Percentiles rank a stretch among this genome's conserved stretches.
Evolutionary conservation across 345 rosid species (phyloP).

Genomic region (Lepidium aucheri): DNA sequence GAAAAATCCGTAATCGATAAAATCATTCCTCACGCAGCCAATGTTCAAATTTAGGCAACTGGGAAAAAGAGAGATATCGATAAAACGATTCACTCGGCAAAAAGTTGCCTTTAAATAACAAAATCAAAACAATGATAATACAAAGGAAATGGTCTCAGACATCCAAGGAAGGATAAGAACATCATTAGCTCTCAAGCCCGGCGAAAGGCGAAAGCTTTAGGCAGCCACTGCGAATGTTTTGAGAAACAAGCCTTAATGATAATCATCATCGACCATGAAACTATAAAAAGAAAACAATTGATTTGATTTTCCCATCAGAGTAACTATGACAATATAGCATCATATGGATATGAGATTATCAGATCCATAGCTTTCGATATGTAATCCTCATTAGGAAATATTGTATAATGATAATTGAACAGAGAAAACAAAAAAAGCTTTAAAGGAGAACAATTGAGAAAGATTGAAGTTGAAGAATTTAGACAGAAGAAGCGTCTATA

Average conservation of each 20-base stretch:
- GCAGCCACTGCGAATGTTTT: slow-evolving; percentile 87
- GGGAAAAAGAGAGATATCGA: slow-evolving; percentile 30
- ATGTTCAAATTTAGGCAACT: slow-evolving; percentile 22
- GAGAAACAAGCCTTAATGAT: slow-evolving; percentile 54
- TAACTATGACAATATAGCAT: slow-evolving; percentile 30
- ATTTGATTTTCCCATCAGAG: slow-evolving; percentile 27
- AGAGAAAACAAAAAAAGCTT: not conserved
- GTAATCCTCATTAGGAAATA: slow-evolving; percentile 22
- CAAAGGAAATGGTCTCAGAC: not conserved
- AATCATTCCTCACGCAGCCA: not conserved
- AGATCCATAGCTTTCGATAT: slow-evolving; percentile 22
- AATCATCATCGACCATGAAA: slow-evolving; percentile 23
- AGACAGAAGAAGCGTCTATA: not conserved
- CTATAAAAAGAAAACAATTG: not conserved
- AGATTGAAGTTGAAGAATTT: fast-evolving
- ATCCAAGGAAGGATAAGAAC: slow-evolving; percentile 49
- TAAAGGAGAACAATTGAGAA: not conserved
- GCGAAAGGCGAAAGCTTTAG: slow-evolving; percentile 73
- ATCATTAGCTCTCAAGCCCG: slow-evolving; percentile 55
- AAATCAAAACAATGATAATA: no score
- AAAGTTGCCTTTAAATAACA: slow-evolving; percentile 16
- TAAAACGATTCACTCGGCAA: slow-evolving; percentile 29
- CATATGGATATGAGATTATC: slow-evolving; percentile 6
- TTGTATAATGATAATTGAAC: not conserved
- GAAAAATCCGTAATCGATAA: not conserved